Conservation (phyloP, 164 flowering plant species). For the Tetrastigma voinierianum region DNA sequence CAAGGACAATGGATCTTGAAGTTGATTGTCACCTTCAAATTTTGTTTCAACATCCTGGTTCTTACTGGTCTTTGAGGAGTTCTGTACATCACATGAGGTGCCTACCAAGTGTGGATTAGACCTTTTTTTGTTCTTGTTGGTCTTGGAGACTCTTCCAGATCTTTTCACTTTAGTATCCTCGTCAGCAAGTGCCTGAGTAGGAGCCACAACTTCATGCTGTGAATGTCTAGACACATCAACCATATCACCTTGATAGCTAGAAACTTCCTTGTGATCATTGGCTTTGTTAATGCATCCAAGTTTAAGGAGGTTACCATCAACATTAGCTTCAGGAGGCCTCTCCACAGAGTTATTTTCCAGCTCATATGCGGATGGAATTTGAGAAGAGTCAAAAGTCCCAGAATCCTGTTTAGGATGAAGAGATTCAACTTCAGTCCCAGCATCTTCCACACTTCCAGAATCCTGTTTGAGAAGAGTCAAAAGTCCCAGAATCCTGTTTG, state of each 20-base stretch:
- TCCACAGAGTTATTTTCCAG: constrained; percentile 8
- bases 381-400: neutral
- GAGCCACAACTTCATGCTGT: constrained; percentile 15
- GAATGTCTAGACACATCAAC: constrained; percentile 24
- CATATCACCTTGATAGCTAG: constrained; percentile 17
- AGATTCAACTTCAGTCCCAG: constrained; percentile 8
- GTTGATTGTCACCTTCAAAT: constrained; percentile 10
- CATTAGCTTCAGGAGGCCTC: constrained; percentile 8
- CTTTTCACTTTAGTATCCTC: constrained; percentile 11
- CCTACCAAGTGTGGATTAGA: constrained; percentile 15
- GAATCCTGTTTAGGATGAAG: neutral
- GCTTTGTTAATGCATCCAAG: constrained; percentile 12
- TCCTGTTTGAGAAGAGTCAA: neutral
- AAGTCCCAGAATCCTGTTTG: neutral
- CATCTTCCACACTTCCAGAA: neutral
- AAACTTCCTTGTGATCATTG: constrained; percentile 11
- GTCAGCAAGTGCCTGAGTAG: constrained; percentile 15
- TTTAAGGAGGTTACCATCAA: neutral
- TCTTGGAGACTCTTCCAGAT: constrained; percentile 18
- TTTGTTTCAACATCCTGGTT: constrained; percentile 18
- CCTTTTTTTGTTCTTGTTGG: constrained; percentile 23
- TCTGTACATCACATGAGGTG: constrained; percentile 14
- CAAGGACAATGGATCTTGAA: constrained; percentile 15
- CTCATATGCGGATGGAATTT: constrained; percentile 6
- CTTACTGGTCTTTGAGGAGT: constrained; percentile 18